Percentiles rank a stretch among this genome's conserved stretches.
Evolutionary conservation across 805 yeast genomes (phyloP).

Genomic region (Kregervanrija delftensis): DNA sequence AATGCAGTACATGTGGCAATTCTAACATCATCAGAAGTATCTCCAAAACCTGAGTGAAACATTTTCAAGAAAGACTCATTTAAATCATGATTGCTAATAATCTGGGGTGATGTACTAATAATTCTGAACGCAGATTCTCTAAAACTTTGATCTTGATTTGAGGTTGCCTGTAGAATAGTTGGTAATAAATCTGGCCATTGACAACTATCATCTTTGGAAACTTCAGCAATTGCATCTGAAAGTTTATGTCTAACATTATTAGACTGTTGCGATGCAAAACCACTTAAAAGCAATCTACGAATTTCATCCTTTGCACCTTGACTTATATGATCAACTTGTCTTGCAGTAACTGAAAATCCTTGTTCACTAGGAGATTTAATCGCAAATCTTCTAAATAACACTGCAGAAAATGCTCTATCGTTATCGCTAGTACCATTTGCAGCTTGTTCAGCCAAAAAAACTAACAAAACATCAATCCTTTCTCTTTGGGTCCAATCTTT

Average conservation of each 20-base stretch:
- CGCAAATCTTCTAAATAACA: slow-evolving; percentile 81
- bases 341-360: slow-evolving; percentile 56
- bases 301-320: slow-evolving; percentile 55
- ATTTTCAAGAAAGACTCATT: slow-evolving; percentile 51
- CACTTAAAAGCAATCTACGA: slow-evolving; percentile 59
- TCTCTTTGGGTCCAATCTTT: slow-evolving; percentile 67
- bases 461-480: slow-evolving; percentile 61
- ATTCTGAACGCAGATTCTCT: slow-evolving; percentile 92
- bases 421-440: slow-evolving; percentile 52
- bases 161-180: slow-evolving; percentile 57
- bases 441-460: slow-evolving; percentile 79
- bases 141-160: slow-evolving; percentile 48
- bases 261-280: slow-evolving; percentile 64
- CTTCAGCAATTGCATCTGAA: slow-evolving; percentile 90
- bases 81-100: slow-evolving; percentile 43
- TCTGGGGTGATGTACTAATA: slow-evolving; percentile 74
- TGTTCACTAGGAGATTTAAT: slow-evolving; percentile 66
- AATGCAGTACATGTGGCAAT: slow-evolving; percentile 90
- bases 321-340: slow-evolving; percentile 68
- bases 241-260: slow-evolving; percentile 81
- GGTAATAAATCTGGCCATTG: slow-evolving; percentile 79
- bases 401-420: slow-evolving; percentile 73
- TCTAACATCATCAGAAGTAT: slow-evolving; percentile 72
- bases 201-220: slow-evolving; percentile 61
- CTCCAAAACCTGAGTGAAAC: slow-evolving; percentile 77